Base-by-base conservation (phyloP, 1,284 basidiomycete genomes). In the Heterobasidion occidentale region DNA sequence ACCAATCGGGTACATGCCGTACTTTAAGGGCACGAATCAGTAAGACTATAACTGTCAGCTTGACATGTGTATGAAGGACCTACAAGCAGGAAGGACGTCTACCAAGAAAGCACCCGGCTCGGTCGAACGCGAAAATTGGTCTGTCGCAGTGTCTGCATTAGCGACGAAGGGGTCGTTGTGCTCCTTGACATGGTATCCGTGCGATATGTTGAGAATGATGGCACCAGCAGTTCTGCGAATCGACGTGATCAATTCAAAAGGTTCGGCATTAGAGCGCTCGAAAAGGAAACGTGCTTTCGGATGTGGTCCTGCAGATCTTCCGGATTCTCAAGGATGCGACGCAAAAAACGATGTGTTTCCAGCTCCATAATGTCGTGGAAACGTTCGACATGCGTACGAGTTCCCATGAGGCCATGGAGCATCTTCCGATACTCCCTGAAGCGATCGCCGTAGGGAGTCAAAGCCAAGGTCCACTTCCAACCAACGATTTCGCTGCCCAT, bases 131-230 rank as follows among this genome's bases (percentile, higher is more conserved):
- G 15, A 51, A 35, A 51, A 48, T 61, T 83, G 78, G 51, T 79
- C 75, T 1, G 79, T 78, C 1, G 80, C 81, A 52, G 65, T 67
- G 56, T 84, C 77, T 7, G 80, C 83, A 19, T 85, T 74, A 55
- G 75, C 70, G 8, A 86, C 72, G 56, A 85, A 77, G 1, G 81
- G 82, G 59, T 86, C 85, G 33, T 78, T 67, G 36, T 70, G 64
- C 59, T 83, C 80, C 59, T 77, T 74, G 46, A 79, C 74, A 58
- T 81, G 73, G 63, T 86, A 85, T 6, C 83, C 85, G 62, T 86
- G 77, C 1, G 81, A 79, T 46, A 86, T 81, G 45, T 77, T 76
- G 36, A 86, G 67, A 36, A 83, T 78, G 52, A 84, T 76, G 7
- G 82, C 73, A 9, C 83, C 84, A 20, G 80, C 77, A 45, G 79